These are phyloP conservation scores for Cynara cardunculus DNA, from an alignment of 129 eudicot genomes.

Conservation along the genomic window DNA sequence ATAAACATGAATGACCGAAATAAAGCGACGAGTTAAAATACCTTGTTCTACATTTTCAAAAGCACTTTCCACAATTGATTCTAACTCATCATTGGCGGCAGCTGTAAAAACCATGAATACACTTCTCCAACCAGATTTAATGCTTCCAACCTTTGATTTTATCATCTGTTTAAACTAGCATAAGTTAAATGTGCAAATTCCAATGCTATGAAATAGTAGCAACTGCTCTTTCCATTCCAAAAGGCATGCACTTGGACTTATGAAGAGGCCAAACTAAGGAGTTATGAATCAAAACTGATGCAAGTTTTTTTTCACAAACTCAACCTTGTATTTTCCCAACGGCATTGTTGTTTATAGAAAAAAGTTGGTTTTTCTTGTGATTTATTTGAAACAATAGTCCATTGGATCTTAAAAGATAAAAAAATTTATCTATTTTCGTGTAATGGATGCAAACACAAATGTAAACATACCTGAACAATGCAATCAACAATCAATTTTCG, in stretches of 20 bases:
- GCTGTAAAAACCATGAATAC: conserved; percentile 91
- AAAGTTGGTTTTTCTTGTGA: background rate
- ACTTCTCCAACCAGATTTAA: conserved; percentile 96
- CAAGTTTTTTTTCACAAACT: background rate
- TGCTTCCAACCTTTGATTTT: conserved; percentile 80
- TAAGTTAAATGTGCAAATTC: conserved; percentile 1
- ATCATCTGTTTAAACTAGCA: conserved; percentile 50
- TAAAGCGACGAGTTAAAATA: conserved; percentile 16
- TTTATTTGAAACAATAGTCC: background rate
- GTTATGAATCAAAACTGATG: background rate
- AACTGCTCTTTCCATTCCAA: background rate
- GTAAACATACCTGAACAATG: conserved; percentile 74
- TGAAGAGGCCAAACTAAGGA: background rate
- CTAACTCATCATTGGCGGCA: conserved; percentile 81
- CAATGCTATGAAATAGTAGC: background rate
- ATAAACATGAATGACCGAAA: no score
- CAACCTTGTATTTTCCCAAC: background rate
- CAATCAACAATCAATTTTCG: conserved; percentile 83
- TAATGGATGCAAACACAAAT: conserved; percentile 17
- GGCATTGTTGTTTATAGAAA: background rate
- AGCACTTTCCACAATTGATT: conserved; percentile 88
- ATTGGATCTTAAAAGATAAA: background rate
- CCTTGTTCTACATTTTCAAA: conserved; percentile 98
- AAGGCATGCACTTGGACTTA: background rate
- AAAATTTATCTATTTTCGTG: background rate